Evolutionary conservation across 1,139 yeast species (phyloP).

Genomic region (Yamadazyma mexicana): DNA sequence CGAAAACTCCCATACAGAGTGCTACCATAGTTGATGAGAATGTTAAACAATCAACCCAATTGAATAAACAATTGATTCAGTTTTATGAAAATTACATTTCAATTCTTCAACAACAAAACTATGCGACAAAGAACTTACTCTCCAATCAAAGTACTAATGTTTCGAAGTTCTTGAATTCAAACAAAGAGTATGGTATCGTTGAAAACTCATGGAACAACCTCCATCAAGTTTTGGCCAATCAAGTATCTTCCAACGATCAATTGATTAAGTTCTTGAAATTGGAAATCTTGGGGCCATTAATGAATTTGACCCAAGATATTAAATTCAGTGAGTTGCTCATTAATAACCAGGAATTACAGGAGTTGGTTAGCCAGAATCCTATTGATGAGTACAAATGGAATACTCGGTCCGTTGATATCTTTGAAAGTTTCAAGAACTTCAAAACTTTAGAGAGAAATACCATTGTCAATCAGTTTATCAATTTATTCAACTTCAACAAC

Average conservation of each 20-base stretch:
- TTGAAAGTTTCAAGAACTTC: slow-evolving; percentile 73
- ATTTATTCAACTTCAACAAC: slow-evolving; percentile 64
- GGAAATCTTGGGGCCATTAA: slow-evolving; percentile 58
- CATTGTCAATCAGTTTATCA: slow-evolving; percentile 66
- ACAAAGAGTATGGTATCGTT: slow-evolving; percentile 54
- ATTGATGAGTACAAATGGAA: slow-evolving; percentile 62
- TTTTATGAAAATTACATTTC: slow-evolving; percentile 57
- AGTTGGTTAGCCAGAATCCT: slow-evolving; percentile 25
- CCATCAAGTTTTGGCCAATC: slow-evolving; percentile 51
- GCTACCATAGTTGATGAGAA: slow-evolving; percentile 40
- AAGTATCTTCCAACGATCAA: slow-evolving; percentile 52
- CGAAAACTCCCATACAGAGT: slow-evolving; percentile 45
- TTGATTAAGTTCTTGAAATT: slow-evolving; percentile 52
- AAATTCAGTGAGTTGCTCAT: slow-evolving; percentile 44
- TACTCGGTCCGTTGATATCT: slow-evolving; percentile 72
- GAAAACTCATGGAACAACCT: slow-evolving; percentile 60
- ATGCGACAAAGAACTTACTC: slow-evolving; percentile 50
- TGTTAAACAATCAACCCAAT: slow-evolving; percentile 24
- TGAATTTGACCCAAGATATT: slow-evolving; percentile 53
- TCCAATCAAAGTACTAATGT: slow-evolving; percentile 25
- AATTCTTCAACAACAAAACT: slow-evolving; percentile 49
- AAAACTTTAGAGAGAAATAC: slow-evolving; percentile 68
- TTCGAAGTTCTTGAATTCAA: slow-evolving; percentile 20
- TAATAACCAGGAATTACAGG: slow-evolving; percentile 43
- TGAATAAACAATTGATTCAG: slow-evolving; percentile 40